These are phyloP conservation scores for Penicillium brevicompactum DNA, from an alignment of 2,329 filamentous ascomycete species.

Conservation along the genomic window DNA sequence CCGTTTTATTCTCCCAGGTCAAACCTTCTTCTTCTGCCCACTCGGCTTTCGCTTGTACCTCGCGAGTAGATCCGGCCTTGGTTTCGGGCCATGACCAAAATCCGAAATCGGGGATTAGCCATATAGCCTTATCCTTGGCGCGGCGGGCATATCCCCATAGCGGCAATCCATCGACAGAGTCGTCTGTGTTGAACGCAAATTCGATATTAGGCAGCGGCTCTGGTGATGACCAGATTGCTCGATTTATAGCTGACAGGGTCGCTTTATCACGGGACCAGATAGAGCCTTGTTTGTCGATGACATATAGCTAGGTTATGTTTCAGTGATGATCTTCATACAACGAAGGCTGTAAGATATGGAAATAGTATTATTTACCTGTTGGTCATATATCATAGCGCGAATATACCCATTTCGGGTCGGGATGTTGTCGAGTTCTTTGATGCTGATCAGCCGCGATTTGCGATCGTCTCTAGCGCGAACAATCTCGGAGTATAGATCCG, in stretches of 20 bases:
- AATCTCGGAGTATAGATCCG: conserved; percentile 31
- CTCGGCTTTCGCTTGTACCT: conserved; percentile 29
- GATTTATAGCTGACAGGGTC: conserved; percentile 46
- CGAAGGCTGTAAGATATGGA: neutral
- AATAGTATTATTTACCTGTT: conserved; percentile 6
- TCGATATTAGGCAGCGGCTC: conserved; percentile 44
- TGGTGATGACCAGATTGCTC: conserved; percentile 41
- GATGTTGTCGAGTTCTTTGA: conserved; percentile 22
- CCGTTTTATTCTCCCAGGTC: conserved; percentile 33
- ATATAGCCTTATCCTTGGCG: conserved; percentile 39
- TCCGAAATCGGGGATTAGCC: conserved; percentile 54
- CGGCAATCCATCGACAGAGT: conserved; percentile 41
- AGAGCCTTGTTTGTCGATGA: conserved; percentile 21
- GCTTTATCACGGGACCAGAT: conserved; percentile 28
- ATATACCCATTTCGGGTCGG: conserved; percentile 29
- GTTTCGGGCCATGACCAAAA: conserved; percentile 48
- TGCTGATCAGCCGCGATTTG: conserved; percentile 15
- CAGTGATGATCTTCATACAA: neutral
- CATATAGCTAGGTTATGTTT: conserved; percentile 22
- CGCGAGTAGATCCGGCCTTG: conserved; percentile 18
- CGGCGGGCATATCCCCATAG: conserved; percentile 42
- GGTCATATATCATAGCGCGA: conserved; percentile 26
- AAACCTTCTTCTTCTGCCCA: conserved; percentile 13
- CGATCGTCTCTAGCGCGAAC: conserved; percentile 25
- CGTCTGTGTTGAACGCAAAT: conserved; percentile 43